Evolutionary conservation across 169 alveolate genomes (phyloP).

Genomic region (Plasmodium coatneyi): DNA sequence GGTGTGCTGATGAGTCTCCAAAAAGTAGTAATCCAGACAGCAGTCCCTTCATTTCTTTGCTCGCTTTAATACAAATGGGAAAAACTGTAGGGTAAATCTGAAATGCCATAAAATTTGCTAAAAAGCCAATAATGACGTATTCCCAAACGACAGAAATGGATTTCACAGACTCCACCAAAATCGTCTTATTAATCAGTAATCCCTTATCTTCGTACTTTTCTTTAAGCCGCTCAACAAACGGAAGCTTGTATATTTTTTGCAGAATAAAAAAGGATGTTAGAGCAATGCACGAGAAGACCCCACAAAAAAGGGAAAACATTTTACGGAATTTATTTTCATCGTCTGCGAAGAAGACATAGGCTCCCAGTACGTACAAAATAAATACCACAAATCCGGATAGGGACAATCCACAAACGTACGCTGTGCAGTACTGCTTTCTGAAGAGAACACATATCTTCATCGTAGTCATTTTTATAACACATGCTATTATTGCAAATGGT

Average conservation of each 20-base stretch:
- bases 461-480: slow-evolving; percentile 35
- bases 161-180: background rate
- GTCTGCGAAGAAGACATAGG: slow-evolving; percentile 21
- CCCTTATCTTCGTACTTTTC: slow-evolving; percentile 39
- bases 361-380: slow-evolving; percentile 26
- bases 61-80: background rate
- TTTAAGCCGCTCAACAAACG: slow-evolving; percentile 1
- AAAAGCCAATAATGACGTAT: background rate
- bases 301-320: slow-evolving; percentile 28
- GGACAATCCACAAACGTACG: slow-evolving; percentile 48
- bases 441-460: slow-evolving; percentile 34
- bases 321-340: slow-evolving; percentile 24
- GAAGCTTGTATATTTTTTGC: background rate
- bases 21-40: slow-evolving; percentile 12
- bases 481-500: slow-evolving; percentile 7
- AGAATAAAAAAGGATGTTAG: slow-evolving; percentile 10
- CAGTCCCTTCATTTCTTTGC: slow-evolving; percentile 31
- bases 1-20: slow-evolving; percentile 36
- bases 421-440: slow-evolving; percentile 16
- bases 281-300: background rate
- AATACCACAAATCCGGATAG: slow-evolving; percentile 30
- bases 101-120: slow-evolving; percentile 13
- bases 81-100: slow-evolving; percentile 42
- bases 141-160: slow-evolving; percentile 13
- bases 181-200: background rate